Percentiles rank a stretch among this genome's conserved stretches.
These are phyloP conservation scores for Talaromyces sp. DNA, from an alignment of 2,329 filamentous ascomycete species.

Conservation along the genomic window DNA sequence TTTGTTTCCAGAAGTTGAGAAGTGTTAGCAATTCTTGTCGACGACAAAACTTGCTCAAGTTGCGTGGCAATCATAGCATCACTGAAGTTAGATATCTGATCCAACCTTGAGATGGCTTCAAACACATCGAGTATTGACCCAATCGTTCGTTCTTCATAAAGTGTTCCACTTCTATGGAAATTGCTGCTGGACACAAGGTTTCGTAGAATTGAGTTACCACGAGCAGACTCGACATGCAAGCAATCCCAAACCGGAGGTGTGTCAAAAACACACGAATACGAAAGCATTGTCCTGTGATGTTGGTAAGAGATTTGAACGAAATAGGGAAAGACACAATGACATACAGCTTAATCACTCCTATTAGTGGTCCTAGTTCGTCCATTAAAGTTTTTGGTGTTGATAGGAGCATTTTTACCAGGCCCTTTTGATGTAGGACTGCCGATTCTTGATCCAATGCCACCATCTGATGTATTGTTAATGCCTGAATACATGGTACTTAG, in stretches of 20 bases:
- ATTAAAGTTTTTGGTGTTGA: neutral
- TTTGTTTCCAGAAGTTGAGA: neutral
- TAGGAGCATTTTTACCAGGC: neutral
- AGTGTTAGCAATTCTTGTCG: neutral
- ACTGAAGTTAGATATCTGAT: neutral
- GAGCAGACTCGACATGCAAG: neutral
- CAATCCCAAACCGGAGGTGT: slow-evolving; percentile 1
- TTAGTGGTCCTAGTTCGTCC: neutral
- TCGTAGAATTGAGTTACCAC: neutral
- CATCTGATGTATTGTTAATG: neutral
- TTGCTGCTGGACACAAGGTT: neutral
- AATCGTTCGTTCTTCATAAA: neutral
- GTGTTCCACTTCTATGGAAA: neutral
- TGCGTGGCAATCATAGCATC: neutral
- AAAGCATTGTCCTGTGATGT: neutral
- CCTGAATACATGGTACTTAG: neutral
- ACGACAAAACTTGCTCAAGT: neutral
- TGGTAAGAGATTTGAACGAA: neutral
- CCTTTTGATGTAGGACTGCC: neutral
- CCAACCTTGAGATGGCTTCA: neutral
- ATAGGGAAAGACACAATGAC: neutral
- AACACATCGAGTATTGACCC: neutral
- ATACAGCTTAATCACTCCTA: neutral
- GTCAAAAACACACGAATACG: slow-evolving; percentile 1
- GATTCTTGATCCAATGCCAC: neutral